These are phyloP conservation scores for Mayamaea pseudoterrestris DNA, from an alignment of 108 stramenopile genomes.

Conservation along the genomic window DNA sequence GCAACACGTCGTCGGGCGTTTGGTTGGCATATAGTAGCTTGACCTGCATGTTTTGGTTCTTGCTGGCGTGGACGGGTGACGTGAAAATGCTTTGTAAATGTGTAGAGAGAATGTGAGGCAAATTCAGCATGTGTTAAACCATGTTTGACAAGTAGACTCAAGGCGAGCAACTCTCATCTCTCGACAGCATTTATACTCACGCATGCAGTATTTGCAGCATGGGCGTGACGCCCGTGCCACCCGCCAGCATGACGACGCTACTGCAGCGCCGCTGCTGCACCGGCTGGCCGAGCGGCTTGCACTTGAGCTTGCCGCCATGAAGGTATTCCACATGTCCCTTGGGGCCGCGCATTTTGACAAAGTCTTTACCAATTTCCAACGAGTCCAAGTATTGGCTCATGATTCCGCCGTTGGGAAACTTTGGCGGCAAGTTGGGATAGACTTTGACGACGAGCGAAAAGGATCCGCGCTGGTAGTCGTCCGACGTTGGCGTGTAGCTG, in stretches of 20 bases:
- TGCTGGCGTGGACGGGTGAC: slow-evolving; percentile 36
- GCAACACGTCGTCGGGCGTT: slow-evolving; percentile 91
- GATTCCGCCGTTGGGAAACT: slow-evolving; percentile 94
- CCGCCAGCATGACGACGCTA: slow-evolving; percentile 92
- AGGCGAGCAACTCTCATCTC: no score
- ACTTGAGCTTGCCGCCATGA: slow-evolving; percentile 47
- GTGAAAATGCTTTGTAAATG: no score
- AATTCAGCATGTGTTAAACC: no score
- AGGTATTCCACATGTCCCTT: slow-evolving; percentile 80
- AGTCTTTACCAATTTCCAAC: slow-evolving; percentile 82
- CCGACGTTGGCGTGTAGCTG: slow-evolving; percentile 85
- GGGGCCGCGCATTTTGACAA: slow-evolving; percentile 74
- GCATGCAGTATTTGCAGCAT: slow-evolving; percentile 90
- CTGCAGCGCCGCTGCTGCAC: slow-evolving; percentile 35
- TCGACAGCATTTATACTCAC: no score
- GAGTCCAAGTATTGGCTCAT: slow-evolving; percentile 94
- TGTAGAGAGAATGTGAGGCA: no score
- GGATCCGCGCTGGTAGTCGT: slow-evolving; percentile 64
- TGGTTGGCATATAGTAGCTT: slow-evolving; percentile 84
- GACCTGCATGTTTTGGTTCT: slow-evolving; percentile 28
- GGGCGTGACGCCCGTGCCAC: slow-evolving; percentile 99
- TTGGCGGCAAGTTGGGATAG: slow-evolving; percentile 81
- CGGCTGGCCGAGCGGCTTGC: slow-evolving; percentile 61
- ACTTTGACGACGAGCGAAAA: slow-evolving; percentile 92
- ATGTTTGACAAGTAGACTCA: no score